Conservation (phyloP, 2,329 filamentous ascomycete species). For the Penicillium sp. region DNA sequence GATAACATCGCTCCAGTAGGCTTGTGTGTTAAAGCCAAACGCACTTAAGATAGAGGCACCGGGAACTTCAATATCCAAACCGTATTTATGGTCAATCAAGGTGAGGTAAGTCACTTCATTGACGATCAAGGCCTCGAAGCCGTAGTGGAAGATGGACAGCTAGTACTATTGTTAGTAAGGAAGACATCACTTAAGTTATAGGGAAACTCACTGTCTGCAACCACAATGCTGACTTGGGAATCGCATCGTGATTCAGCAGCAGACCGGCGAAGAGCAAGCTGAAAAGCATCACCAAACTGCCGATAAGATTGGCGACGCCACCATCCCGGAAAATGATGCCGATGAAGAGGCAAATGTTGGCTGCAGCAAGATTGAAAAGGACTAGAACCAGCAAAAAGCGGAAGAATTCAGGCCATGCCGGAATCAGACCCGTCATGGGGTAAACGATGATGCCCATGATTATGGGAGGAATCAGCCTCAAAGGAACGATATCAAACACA, state of each 20-base stretch:
- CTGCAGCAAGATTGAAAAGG: conserved; percentile 91
- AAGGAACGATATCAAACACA: conserved; percentile 93
- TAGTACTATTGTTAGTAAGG: conserved; percentile 36
- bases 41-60: conserved; percentile 90
- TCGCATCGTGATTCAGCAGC: conserved; percentile 89
- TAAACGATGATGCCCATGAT: conserved; percentile 96
- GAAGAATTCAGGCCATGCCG: conserved; percentile 78
- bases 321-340: conserved; percentile 91
- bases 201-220: conserved; percentile 66
- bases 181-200: background rate
- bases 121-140: conserved; percentile 92
- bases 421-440: conserved; percentile 91
- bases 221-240: conserved; percentile 82
- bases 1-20: conserved; percentile 79
- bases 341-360: conserved; percentile 91
- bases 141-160: conserved; percentile 97
- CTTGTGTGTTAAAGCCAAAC: conserved; percentile 88
- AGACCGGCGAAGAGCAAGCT: conserved; percentile 91
- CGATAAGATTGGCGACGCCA: conserved; percentile 88
- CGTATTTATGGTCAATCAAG: conserved; percentile 90
- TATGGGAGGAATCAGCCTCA: conserved; percentile 90
- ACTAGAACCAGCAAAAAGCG: conserved; percentile 90
- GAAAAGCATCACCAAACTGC: conserved; percentile 96
- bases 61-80: conserved; percentile 92
- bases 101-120: conserved; percentile 92